Conservation (phyloP, 2,329 filamentous ascomycete genomes). For the Curvularia hawaiiensis region DNA sequence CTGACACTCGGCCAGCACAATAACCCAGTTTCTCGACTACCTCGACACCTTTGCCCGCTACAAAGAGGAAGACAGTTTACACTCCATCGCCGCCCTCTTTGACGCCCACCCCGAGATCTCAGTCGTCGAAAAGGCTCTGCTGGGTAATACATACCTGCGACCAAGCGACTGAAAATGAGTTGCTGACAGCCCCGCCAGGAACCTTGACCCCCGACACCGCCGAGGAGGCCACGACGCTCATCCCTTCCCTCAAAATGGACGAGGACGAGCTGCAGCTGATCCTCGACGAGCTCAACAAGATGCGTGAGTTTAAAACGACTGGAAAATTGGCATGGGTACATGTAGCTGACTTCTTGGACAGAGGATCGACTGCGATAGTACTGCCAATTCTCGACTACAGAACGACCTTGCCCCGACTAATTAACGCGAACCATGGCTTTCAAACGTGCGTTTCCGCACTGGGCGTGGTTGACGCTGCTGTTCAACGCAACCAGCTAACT, state of each 20-base stretch:
- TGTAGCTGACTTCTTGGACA: slow-evolving; percentile 29
- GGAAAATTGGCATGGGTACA: background rate
- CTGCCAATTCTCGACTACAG: background rate
- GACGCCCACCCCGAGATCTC: slow-evolving; percentile 79
- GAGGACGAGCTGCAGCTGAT: slow-evolving; percentile 88
- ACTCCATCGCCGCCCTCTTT: slow-evolving; percentile 88
- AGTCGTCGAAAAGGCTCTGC: slow-evolving; percentile 90
- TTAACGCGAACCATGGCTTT: background rate
- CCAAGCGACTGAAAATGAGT: background rate
- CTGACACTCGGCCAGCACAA: slow-evolving; percentile 60
- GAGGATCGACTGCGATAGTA: slow-evolving; percentile 35
- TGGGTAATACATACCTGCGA: slow-evolving; percentile 60
- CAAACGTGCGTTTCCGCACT: background rate
- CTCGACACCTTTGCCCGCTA: slow-evolving; percentile 94
- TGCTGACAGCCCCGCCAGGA: slow-evolving; percentile 57
- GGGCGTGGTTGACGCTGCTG: background rate
- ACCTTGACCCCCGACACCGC: slow-evolving; percentile 90
- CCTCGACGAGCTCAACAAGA: slow-evolving; percentile 87
- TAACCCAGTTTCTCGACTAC: slow-evolving; percentile 89
- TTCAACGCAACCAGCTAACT: background rate
- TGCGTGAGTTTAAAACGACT: slow-evolving; percentile 53
- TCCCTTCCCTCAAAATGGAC: slow-evolving; percentile 89
- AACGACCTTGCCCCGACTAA: background rate
- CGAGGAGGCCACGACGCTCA: slow-evolving; percentile 95
- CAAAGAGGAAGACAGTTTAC: slow-evolving; percentile 92